Percentiles rank a stretch among this genome's conserved stretches.
Evolutionary conservation across 2,329 filamentous ascomycete species (phyloP).

Genomic region (Sphaerulina vaccinii): DNA sequence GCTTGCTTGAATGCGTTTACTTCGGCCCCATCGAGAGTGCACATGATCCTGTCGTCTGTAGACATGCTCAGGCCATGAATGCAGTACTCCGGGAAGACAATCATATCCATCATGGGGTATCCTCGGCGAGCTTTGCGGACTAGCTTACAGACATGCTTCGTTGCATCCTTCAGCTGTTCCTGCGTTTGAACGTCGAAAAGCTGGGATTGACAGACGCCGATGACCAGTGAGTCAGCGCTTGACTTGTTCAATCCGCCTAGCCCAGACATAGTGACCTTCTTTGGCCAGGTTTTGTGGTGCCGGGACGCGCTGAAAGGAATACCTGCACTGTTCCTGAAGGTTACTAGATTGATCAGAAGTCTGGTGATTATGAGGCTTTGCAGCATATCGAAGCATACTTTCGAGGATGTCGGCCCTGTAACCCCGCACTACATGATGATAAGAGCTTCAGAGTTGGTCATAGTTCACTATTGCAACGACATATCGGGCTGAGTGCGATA

Average conservation of each 20-base stretch:
- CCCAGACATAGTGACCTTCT: no score
- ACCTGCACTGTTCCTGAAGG: no score
- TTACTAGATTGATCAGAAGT: no score
- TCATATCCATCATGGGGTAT: slow-evolving; percentile 31
- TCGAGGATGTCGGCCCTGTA: no score
- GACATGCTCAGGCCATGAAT: slow-evolving; percentile 35
- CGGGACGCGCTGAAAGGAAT: no score
- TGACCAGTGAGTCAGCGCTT: slow-evolving; percentile 23
- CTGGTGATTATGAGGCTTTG: no score
- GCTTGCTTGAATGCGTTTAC: slow-evolving; percentile 32
- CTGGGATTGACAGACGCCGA: slow-evolving; percentile 28
- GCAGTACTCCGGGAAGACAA: slow-evolving; percentile 35
- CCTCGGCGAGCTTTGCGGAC: slow-evolving; percentile 23
- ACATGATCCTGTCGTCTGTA: slow-evolving; percentile 33
- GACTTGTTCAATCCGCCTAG: slow-evolving; percentile 27
- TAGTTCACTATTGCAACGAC: no score
- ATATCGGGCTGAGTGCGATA: no score
- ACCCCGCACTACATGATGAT: no score
- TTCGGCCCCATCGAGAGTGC: slow-evolving; percentile 33
- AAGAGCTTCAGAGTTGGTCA: no score
- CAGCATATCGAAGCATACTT: no score
- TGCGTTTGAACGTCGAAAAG: slow-evolving; percentile 24
- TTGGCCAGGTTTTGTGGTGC: no score
- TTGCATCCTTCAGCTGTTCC: slow-evolving; percentile 18
- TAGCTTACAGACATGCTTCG: slow-evolving; percentile 24